Evolutionary conservation across 1,284 basidiomycete species (phyloP), one percentile per base, ranked within the genome.

Genomic region (Malassezia sympodialis): DNA sequence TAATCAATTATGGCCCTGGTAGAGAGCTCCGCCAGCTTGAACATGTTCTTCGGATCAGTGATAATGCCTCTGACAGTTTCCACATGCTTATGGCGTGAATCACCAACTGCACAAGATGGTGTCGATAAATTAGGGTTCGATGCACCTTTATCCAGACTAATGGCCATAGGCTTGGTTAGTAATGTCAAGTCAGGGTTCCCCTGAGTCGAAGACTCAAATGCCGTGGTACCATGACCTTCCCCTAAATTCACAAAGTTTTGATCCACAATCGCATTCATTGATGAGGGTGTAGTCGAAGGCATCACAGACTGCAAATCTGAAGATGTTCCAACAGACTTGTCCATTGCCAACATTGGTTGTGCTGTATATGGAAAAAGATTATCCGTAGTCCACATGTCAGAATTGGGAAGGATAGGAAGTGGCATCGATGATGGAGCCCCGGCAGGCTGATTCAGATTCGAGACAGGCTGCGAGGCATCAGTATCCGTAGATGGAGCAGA

Each of bases 1-100:
- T 45, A 55, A 6, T 45, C 53, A 10, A 45, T 21, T 8, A 55
- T 8, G 3, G 49, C 4, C 17, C 28, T 39, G 0, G 53, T 55
- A 1, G 53, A 42, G 32, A 55, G 42, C 10, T 35, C 27, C 4
- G 28, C 8, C 8, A 46, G 27, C 24, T 17, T 28, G 24, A 17
- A 5, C 37, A 39, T 12, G 19, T 10, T 21, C 10, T 39, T 39
- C 10, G 37, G 37, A 12, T 39, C 37, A 6, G 37, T 19, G 10
- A 39, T 39, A 11, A 8, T 12, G 19, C 4, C 10, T 4, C 15
- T 14, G 19, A 39, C 37, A 21, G 2, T 21, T 21, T 39, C 37
- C 7, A 39, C 15, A 39, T 39, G 37, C 10, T 21, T 21, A 6
- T 19, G 3, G 19, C 8, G 4, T 11, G 19, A 19, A 39, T 10